Evolutionary conservation across 2,329 filamentous ascomycete genomes (phyloP), one percentile per base, ranked within the genome.

Genomic region (Penicillium frequentans): DNA sequence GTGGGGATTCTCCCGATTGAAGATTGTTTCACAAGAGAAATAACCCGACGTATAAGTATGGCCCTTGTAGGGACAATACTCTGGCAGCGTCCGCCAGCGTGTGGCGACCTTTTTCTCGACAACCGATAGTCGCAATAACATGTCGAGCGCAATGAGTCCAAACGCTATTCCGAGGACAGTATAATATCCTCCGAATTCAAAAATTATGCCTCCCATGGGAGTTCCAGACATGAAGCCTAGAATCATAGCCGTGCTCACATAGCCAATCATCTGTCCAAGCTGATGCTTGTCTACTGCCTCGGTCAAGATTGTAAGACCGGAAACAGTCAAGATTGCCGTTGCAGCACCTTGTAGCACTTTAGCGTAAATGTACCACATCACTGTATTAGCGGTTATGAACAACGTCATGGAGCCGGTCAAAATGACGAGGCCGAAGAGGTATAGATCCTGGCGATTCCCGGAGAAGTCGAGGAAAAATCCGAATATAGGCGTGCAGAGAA

Each of bases 221-320:
- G 86, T 85, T 0, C 84, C 79, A 33, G 81, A 72, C 13, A 87
- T 72, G 29, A 79, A 77, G 0, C 84, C 85, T 0, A 85, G 75
- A 0, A 80, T 82, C 51, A 84, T 82, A 64, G 86, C 81, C 56
- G 80, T 82, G 70, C 71, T 65, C 61, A 82, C 77, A 42, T 80
- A 80, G 13, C 85, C 85, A 64, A 88, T 80, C 2, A 81, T 82
- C 66, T 85, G 85, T 2, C 85, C 86, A 26, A 88, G 64, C 48
- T 84, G 81, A 50, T 81, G 74, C 4, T 72, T 76, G 0, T 80
- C 81, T 4, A 87, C 83, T 0, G 83, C 84, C 63, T 87, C 84
- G 5, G 84, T 70, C 44, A 84, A 75, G 56, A 87, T 75, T 0
- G 84, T 82, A 9, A 86, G 69, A 1, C 84, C 83, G 21, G 84